Evolutionary conservation across 1,284 basidiomycete genomes (phyloP), one percentile per base, ranked within the genome.

Genomic region (Cutaneotrichosporon sp.): DNA sequence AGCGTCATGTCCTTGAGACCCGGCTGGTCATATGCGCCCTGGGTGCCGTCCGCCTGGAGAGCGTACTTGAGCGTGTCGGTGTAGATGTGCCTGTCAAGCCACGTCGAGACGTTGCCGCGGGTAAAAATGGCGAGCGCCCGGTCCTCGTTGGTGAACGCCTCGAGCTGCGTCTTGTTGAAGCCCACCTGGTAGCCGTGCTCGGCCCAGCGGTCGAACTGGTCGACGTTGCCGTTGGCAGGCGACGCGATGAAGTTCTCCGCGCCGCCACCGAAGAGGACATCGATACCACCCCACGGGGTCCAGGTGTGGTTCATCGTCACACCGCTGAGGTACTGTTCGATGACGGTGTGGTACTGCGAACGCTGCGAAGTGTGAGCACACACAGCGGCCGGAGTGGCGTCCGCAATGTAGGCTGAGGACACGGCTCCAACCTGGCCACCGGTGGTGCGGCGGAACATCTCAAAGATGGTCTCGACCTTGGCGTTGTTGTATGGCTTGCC

Each of bases 1-100:
- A 81, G 68, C 31, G 81, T 82, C 80, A 82, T 81, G n/a, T 82
- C 76, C 67, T 79, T 81, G 59, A 82, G 74, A 31, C 81, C 80
- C 2, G 81, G 81, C 58, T 76, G 75, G 71, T 81, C 79, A 55
- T 71, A 69, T n/a, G 80, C 75, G 26, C 76, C 77, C 31, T 67
- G 34, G 16, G 70, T 63, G 51, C 76, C 76, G 40, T 69, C 65
- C 50, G 77, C 72, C 47, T 66, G 65, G 65, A 75, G 67, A 32
- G 73, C 72, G 58, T 70, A 64, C 34, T 70, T 64, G 11, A 82
- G 71, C 57, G 76, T 72, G 57, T 76, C 70, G 22, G 71, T 72
- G 76, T 74, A 82, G 49, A 82, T 72, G 64, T 82, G 69, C 61
- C 80, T 71, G 70, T 82, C 81, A 61, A 79, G 72, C 78, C 76